Percentiles rank a stretch among this genome's conserved stretches.
Conservation (phyloP, 2,329 filamentous ascomycete species). For the Pestalotiopsis fici region DNA sequence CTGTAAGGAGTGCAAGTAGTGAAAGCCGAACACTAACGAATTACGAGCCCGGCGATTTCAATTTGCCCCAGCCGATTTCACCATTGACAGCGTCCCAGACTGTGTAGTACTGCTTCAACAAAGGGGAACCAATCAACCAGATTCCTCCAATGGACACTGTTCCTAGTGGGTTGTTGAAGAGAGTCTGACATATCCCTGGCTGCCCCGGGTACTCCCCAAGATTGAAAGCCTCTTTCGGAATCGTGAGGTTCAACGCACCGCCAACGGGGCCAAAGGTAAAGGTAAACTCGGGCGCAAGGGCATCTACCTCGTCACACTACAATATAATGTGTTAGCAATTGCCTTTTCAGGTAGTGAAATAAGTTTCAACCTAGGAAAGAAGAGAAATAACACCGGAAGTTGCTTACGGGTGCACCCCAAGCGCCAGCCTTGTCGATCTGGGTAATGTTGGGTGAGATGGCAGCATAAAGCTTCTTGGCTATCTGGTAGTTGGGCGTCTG, state of each 20-base stretch:
- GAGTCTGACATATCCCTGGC: slow-evolving; percentile 30
- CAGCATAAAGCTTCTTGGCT: slow-evolving; percentile 28
- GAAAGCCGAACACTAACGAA: no score
- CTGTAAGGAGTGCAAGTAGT: no score
- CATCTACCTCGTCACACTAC: slow-evolving; percentile 30
- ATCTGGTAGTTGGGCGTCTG: slow-evolving; percentile 28
- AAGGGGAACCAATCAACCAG: slow-evolving; percentile 33
- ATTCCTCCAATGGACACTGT: slow-evolving; percentile 16
- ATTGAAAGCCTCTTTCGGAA: slow-evolving; percentile 31
- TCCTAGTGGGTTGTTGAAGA: slow-evolving; percentile 25
- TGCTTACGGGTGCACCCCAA: slow-evolving; percentile 34
- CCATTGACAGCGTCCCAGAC: slow-evolving; percentile 30
- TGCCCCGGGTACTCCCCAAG: slow-evolving; percentile 29
- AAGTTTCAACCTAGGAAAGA: no score
- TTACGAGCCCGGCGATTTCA: neutral
- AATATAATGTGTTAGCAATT: no score
- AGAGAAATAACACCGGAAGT: no score
- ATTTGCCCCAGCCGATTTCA: slow-evolving; percentile 20
- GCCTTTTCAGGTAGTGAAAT: no score
- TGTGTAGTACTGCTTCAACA: slow-evolving; percentile 36
- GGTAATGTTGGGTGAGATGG: slow-evolving; percentile 28
- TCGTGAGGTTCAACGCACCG: slow-evolving; percentile 24
- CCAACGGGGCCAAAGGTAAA: slow-evolving; percentile 27
- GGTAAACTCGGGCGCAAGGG: slow-evolving; percentile 25
- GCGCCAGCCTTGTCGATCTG: slow-evolving; percentile 28